Evolutionary conservation across 805 yeast species (phyloP), one percentile per base, ranked within the genome.

Genomic region (Saccharomycopsis selenospora): DNA sequence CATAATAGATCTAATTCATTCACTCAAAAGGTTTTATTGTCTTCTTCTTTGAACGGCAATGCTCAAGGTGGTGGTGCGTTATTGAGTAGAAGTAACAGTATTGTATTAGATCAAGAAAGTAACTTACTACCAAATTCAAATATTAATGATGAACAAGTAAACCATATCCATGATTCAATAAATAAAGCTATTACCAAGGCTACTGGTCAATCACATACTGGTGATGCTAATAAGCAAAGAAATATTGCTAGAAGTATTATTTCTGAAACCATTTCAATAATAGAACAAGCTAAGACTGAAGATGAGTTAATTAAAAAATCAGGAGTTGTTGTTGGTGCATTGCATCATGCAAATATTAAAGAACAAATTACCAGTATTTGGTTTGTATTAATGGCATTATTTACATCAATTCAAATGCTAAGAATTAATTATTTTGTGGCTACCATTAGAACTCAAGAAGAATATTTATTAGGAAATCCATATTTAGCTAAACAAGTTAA

Each of bases 351-450:
- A 7, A 28, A 65, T 8, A 46, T 67, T 33, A 48, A 52, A 14
- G 58, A 67, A 45, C 82, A 76, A 58, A 56, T 75, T 23, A 44
- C 51, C 8, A 72, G 85, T 3, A 75, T 84, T 3, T 88, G 96
- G 93, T 91, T 89, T 62, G 59, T 72, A 43, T 65, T 89, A 48
- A 84, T 88, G 85, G 76, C 86, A 23, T 60, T 77, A 2, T 86
- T 89, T 63, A 85, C 96, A 4, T 76, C 90, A 2, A 75, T 90
- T 49, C 95, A 88, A 64, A 90, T 90, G 96, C 72, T 91, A 40
- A 73, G 97, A 62, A 82, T 90, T 56, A 90, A 90, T 68, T 91
- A 86, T 64, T 91, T 88, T 65, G 93, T 90, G 47, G 97, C 96
- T 6, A 87, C 97, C 2, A 70, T 90, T 29, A 77, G 80, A 59